Conservation (phyloP, 257 asterid genomes). For the Pogostemon cablin region DNA sequence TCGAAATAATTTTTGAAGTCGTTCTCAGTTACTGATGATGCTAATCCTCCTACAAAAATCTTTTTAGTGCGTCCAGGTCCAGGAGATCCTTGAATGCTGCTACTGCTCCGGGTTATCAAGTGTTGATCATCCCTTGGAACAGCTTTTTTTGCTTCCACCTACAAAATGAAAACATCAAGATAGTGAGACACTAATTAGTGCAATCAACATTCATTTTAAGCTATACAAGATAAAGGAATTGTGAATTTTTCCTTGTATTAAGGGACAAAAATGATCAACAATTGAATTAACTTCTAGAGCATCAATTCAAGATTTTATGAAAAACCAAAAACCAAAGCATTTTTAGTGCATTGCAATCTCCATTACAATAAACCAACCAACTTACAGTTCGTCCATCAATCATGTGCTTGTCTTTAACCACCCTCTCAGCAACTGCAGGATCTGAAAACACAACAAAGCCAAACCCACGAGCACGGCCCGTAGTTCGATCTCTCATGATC, state of each 20-base stretch:
- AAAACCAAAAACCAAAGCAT: neutral
- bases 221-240: no score
- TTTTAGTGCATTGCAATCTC: constrained; percentile 18
- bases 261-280: neutral
- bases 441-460: constrained; percentile 78
- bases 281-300: constrained; percentile 4
- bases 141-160: constrained; percentile 94
- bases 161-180: constrained; percentile 32
- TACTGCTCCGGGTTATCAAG: constrained; percentile 53
- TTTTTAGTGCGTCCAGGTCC: constrained; percentile 82
- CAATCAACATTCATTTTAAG: neutral
- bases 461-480: constrained; percentile 89
- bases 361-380: constrained; percentile 14
- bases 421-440: constrained; percentile 77
- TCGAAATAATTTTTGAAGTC: constrained; percentile 76
- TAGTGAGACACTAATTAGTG: neutral
- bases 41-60: constrained; percentile 92
- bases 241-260: no score
- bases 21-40: constrained; percentile 74
- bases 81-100: constrained; percentile 75
- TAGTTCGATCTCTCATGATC: constrained; percentile 82
- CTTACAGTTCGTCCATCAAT: constrained; percentile 80
- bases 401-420: constrained; percentile 77
- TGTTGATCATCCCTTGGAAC: constrained; percentile 83
- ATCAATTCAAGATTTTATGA: neutral